phyloP scores from a whole-genome alignment of 257 asterid genomes.

The Anisodus tanguticus region DNA sequence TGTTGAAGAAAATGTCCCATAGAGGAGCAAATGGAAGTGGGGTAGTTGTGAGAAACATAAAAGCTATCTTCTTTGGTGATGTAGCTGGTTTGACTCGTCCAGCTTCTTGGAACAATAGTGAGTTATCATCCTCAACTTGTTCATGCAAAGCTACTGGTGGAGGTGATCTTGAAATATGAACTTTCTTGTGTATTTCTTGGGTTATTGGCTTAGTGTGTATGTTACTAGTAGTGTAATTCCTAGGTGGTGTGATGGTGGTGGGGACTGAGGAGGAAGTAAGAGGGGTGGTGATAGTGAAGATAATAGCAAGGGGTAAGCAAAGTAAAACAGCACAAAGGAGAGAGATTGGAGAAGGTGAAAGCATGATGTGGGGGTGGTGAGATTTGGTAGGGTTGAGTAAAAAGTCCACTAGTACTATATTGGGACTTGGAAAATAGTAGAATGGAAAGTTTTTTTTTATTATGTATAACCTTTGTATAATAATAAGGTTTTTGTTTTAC shows the following conservation, averaged over 20 bases:
- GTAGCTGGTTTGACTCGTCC: conserved; percentile 44
- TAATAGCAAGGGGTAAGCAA: conserved; percentile 73
- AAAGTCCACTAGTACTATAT: neutral
- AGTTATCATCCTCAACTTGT: conserved; percentile 41
- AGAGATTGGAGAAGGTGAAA: conserved; percentile 68
- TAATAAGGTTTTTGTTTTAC: neutral
- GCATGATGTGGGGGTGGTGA: conserved; percentile 35
- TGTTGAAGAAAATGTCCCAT: conserved; percentile 70
- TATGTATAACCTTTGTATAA: neutral
- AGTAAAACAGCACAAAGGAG: conserved; percentile 75
- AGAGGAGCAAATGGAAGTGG: conserved; percentile 73
- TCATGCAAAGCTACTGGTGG: neutral
- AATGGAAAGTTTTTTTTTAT: neutral
- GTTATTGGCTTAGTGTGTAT: neutral
- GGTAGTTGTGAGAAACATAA: conserved; percentile 72
- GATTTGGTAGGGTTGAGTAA: neutral
- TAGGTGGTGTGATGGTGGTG: neutral
- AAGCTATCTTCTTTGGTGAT: conserved; percentile 58
- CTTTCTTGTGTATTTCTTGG: neutral
- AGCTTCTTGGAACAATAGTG: conserved; percentile 47
- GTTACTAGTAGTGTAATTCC: neutral
- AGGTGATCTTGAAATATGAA: neutral
- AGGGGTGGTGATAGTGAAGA: conserved; percentile 63
- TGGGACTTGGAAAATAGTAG: neutral
- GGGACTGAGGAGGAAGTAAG: conserved; percentile 38